Base-by-base conservation (phyloP, 2,329 filamentous ascomycete species). In the Diaporthe amygdali region DNA sequence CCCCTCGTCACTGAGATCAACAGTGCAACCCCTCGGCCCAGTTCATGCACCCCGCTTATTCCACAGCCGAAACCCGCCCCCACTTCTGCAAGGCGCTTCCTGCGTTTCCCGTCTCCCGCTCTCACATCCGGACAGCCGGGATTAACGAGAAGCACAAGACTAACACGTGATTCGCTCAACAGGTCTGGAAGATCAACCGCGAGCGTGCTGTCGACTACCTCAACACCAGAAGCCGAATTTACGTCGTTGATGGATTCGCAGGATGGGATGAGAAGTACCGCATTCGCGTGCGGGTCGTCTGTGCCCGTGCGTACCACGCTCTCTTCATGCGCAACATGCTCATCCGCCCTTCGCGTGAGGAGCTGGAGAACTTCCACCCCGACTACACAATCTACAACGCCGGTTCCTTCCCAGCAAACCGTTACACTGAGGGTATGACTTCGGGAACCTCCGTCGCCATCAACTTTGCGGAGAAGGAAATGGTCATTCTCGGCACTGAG, bases 301-400 rank as follows among this genome's bases (percentile, higher is more conserved):
- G 96, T 87, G 96, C 96, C 76, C 95, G 96, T 82, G 96, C 96
- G 84, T 99, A 99, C 90, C 96, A 99, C 90, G 96, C 96, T 74
- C 91, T 99, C 76, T 99, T 99, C 91, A 99, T 99, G 96, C 94
- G 95, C 82, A 99, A 99, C 90, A 99, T 99, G 96, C 93, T 99
- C 81, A 99, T 99, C 88, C 93, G 96, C 78, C 96, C 96, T 74
- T 88, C 92, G 67, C 90, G 90, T 74, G 94, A 97, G 85, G 95
- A 99, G 88, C 92, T 99, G 69, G 93, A 97, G 87, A 91, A 94
- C 86, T 99, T 99, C 91, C 94, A 97, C 84, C 96, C 96, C 78
- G 96, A 99, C 88, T 99, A 99, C 88, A 96, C 96, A 79, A 98
- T 99, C 87, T 99, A 99, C 93, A 99, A 99, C 83, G 96, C 95